These are phyloP conservation scores for Umbellularia californica DNA, from an alignment of 164 flowering plant species.

Conservation along the genomic window DNA sequence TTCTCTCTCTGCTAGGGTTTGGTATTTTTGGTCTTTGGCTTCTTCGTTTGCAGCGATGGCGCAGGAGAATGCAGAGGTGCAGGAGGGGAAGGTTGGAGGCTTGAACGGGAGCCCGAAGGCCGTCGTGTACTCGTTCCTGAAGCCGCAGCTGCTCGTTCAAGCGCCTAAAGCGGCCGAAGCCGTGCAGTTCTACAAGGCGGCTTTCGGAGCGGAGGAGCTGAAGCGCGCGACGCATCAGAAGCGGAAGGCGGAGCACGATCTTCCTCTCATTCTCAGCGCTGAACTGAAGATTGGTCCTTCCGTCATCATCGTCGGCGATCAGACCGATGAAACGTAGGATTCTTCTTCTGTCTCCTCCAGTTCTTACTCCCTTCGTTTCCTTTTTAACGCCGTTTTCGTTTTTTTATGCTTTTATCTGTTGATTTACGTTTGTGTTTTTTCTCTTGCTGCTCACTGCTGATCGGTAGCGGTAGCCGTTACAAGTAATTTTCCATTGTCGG, in stretches of 20 bases:
- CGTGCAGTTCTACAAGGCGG: constrained; percentile 69
- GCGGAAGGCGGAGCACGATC: constrained; percentile 85
- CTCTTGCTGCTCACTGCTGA: no score
- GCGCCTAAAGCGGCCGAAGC: constrained; percentile 73
- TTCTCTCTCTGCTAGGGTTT: constrained; percentile 32
- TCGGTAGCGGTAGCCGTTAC: no score
- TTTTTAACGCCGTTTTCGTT: no score
- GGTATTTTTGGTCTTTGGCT: constrained; percentile 11
- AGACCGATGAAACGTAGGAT: constrained; percentile 22
- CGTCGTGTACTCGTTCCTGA: constrained; percentile 38
- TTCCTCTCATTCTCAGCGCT: constrained; percentile 58
- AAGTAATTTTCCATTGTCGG: no score
- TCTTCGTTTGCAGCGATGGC: constrained; percentile 31
- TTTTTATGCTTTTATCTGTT: no score
- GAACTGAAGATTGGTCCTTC: constrained; percentile 59
- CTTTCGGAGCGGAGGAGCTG: constrained; percentile 76
- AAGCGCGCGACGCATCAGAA: constrained; percentile 53
- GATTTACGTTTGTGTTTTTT: no score
- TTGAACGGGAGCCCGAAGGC: constrained; percentile 21
- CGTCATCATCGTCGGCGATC: constrained; percentile 48
- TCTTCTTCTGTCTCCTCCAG: not conserved
- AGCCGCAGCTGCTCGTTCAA: constrained; percentile 53
- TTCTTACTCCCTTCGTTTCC: no score
- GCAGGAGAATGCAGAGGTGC: constrained; percentile 26
- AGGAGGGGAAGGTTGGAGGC: constrained; percentile 28